Conservation (phyloP, 371 early-diverging fungal genomes). For the Rhizopus delemar region DNA sequence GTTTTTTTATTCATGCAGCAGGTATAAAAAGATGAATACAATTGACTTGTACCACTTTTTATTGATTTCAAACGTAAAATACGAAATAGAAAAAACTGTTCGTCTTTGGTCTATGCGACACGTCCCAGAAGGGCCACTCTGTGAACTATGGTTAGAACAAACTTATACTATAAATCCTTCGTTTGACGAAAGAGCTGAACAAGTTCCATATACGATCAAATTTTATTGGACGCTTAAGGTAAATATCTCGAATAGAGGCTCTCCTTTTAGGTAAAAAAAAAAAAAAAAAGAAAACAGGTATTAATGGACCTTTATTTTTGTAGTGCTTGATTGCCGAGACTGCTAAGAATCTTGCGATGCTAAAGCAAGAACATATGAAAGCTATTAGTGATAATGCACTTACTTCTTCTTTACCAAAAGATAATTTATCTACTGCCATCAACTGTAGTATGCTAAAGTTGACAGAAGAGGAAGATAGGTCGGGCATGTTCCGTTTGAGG, state of each 20-base stretch:
- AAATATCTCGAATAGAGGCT: conserved; percentile 7
- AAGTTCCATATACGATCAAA: conserved; percentile 10
- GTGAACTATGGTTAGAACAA: conserved; percentile 15
- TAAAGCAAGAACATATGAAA: conserved; percentile 11
- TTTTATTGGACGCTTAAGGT: conserved; percentile 13
- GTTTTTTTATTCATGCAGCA: conserved; percentile 13
- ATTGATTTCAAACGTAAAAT: conserved; percentile 6
- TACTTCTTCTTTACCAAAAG: conserved; percentile 12
- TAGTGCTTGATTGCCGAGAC: conserved; percentile 16
- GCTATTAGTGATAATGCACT: conserved; percentile 6
- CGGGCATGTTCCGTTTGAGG: conserved; percentile 4
- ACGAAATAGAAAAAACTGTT: conserved; percentile 5
- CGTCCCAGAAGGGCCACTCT: conserved; percentile 14
- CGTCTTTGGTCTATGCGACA: conserved; percentile 14
- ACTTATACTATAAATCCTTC: conserved; percentile 10
- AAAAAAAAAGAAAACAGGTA: conserved; percentile 8
- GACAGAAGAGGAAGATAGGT: conserved; percentile 16
- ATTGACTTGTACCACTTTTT: conserved; percentile 11
- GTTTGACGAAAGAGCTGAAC: conserved; percentile 13
- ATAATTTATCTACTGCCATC: conserved; percentile 7
- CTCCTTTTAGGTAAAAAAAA: conserved; percentile 5
- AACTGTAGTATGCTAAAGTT: conserved; percentile 17
- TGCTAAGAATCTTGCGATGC: conserved; percentile 4
- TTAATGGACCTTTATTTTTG: conserved; percentile 11
- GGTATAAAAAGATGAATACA: conserved; percentile 12